Percentiles rank a stretch among this genome's conserved stretches.
Evolutionary conservation across 805 yeast genomes (phyloP).

Genomic region (baker's yeast (Saccharomyces cerevisiae)): DNA sequence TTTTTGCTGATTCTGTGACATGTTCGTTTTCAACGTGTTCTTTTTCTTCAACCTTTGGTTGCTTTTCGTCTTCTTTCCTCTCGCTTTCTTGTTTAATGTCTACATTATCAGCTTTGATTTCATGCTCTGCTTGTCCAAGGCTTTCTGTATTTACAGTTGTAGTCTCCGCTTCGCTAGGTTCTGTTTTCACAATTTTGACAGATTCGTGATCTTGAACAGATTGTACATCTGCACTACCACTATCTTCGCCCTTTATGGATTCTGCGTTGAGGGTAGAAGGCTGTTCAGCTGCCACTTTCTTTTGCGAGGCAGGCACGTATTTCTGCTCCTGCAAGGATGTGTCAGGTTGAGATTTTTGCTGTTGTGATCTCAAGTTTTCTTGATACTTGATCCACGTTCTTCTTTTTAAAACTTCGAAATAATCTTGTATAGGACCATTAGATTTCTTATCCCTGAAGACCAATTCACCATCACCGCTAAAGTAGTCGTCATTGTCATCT

Average conservation of each 20-base stretch:
- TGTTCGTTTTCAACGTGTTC: slow-evolving; percentile 4
- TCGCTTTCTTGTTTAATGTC: slow-evolving; percentile 5
- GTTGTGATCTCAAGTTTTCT: slow-evolving; percentile 5
- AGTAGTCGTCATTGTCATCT: slow-evolving; percentile 56
- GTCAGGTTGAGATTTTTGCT: slow-evolving; percentile 4
- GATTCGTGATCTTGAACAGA: slow-evolving; percentile 3
- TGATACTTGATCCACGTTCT: slow-evolving; percentile 23
- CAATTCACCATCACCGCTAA: slow-evolving; percentile 66
- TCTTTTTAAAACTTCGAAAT: slow-evolving; percentile 34
- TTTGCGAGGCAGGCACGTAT: background rate
- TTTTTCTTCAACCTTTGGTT: background rate
- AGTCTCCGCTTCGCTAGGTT: background rate
- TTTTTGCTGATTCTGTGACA: slow-evolving; percentile 4
- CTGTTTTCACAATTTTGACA: background rate
- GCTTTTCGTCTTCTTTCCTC: slow-evolving; percentile 5
- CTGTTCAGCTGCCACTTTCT: slow-evolving; percentile 7
- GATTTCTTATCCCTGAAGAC: slow-evolving; percentile 56
- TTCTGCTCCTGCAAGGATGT: slow-evolving; percentile 4
- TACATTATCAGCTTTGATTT: slow-evolving; percentile 5
- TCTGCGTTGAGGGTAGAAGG: slow-evolving; percentile 4
- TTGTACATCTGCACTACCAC: slow-evolving; percentile 3
- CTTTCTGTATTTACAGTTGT: slow-evolving; percentile 1
- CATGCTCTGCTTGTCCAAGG: background rate
- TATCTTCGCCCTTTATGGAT: background rate
- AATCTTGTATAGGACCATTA: slow-evolving; percentile 38